Percentiles rank a stretch among this genome's conserved stretches.
phyloP scores from a whole-genome alignment of 2,329 filamentous ascomycete species.

The Nothophoma quercina region DNA sequence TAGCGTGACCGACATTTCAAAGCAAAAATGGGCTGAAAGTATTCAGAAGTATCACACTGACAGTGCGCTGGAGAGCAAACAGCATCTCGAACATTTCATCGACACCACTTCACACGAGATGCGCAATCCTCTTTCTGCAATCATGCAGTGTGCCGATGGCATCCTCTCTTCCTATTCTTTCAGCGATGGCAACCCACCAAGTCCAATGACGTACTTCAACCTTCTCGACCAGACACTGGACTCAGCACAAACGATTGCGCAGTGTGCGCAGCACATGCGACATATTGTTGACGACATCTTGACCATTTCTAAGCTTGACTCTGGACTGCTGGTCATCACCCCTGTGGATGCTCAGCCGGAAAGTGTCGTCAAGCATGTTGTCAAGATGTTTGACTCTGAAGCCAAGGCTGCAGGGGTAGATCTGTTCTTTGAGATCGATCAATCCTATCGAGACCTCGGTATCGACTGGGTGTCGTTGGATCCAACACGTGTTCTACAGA shows the following conservation, averaged over 20 bases:
- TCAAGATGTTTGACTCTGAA: conserved; percentile 51
- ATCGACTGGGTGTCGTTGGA: conserved; percentile 53
- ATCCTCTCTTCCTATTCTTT: conserved; percentile 39
- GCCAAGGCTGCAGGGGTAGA: conserved; percentile 40
- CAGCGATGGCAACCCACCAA: conserved; percentile 9
- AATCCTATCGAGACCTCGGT: conserved; percentile 47
- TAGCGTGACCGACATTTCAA: conserved; percentile 48
- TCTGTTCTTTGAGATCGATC: conserved; percentile 40
- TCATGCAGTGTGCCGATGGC: conserved; percentile 54
- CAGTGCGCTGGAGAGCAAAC: conserved; percentile 43
- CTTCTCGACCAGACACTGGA: conserved; percentile 40
- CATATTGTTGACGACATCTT: conserved; percentile 58
- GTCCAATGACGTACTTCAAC: conserved; percentile 19
- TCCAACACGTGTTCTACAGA: conserved; percentile 50
- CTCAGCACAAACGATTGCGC: conserved; percentile 52
- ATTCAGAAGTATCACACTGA: conserved; percentile 42
- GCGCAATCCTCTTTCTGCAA: conserved; percentile 54
- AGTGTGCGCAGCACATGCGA: conserved; percentile 56
- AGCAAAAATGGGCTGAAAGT: conserved; percentile 48
- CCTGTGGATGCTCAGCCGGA: conserved; percentile 50
- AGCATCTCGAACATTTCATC: conserved; percentile 47
- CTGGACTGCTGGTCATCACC: conserved; percentile 51
- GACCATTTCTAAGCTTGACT: conserved; percentile 56
- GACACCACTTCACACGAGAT: conserved; percentile 52
- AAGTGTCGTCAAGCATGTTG: conserved; percentile 39